Percentiles rank a stretch among this genome's conserved stretches.
phyloP scores from a whole-genome alignment of 2,329 filamentous ascomycete genomes.

The Myriosclerotinia scirpicola region DNA sequence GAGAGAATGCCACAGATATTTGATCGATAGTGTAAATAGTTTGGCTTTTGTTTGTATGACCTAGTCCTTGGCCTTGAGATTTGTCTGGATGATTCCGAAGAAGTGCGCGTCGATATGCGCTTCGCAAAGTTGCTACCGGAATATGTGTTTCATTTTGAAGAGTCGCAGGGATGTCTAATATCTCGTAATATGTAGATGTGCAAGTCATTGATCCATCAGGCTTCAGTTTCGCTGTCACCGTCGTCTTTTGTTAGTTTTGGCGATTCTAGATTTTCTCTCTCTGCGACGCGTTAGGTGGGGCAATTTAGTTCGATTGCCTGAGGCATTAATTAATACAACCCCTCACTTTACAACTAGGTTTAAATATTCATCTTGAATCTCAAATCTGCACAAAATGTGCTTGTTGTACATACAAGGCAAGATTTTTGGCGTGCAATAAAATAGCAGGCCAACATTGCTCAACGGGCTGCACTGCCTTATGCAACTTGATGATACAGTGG shows the following conservation, averaged over 20 bases:
- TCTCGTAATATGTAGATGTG: conserved; percentile 56
- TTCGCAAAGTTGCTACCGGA: conserved; percentile 54
- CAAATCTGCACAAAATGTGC: neutral
- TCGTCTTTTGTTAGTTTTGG: conserved; percentile 40
- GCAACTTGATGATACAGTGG: neutral
- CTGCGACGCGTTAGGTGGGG: conserved; percentile 10
- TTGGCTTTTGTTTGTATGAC: conserved; percentile 23
- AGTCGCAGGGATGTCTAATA: conserved; percentile 55
- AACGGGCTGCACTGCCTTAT: too few relatives aligned
- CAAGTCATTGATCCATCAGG: conserved; percentile 54
- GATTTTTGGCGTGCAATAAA: neutral
- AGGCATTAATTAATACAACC: neutral
- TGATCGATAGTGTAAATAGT: conserved; percentile 58
- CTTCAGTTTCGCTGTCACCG: conserved; percentile 59
- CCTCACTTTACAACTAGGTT: neutral
- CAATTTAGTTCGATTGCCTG: neutral
- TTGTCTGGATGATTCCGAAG: conserved; percentile 60
- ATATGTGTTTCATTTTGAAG: conserved; percentile 49
- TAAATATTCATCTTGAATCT: neutral
- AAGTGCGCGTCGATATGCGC: conserved; percentile 64
- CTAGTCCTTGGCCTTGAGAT: conserved; percentile 26
- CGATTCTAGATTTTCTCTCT: conserved; percentile 7
- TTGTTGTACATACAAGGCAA: neutral
- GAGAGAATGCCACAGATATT: conserved; percentile 59
- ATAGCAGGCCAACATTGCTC: too few relatives aligned